Percentiles rank a stretch among this genome's conserved stretches.
These are phyloP conservation scores for Phytophthora sp. DNA, from an alignment of 352 stramenopile species.

Conservation along the genomic window DNA sequence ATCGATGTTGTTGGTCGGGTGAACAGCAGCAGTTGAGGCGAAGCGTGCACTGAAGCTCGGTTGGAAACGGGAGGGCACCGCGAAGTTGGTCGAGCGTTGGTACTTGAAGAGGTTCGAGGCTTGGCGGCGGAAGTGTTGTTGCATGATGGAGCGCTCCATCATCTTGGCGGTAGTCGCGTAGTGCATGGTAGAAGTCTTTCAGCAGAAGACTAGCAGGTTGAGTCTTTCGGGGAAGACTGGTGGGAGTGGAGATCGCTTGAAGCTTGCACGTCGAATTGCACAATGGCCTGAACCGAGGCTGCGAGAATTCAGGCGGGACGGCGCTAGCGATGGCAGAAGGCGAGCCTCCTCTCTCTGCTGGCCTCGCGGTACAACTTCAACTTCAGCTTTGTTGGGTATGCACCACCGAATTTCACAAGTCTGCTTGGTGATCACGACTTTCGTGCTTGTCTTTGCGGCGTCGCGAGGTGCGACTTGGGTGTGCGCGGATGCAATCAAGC, in stretches of 20 bases:
- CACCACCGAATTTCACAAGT: slow-evolving; percentile 14
- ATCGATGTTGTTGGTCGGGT: too few species aligned
- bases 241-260: neutral
- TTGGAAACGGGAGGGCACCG: neutral
- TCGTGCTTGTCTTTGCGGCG: neutral
- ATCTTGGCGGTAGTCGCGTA: slow-evolving; percentile 16
- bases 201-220: too few species aligned
- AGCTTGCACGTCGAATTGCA: slow-evolving; percentile 11
- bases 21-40: slow-evolving; percentile 5
- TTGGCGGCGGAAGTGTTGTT: neutral
- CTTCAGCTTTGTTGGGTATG: slow-evolving; percentile 14
- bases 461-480: slow-evolving; percentile 21
- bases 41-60: neutral
- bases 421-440: neutral
- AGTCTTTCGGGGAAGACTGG: neutral
- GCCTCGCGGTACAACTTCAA: slow-evolving; percentile 17
- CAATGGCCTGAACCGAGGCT: slow-evolving; percentile 8
- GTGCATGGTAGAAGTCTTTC: neutral
- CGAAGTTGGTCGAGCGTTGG: neutral
- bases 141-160: slow-evolving; percentile 11
- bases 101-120: slow-evolving; percentile 1
- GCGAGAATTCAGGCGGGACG: too few species aligned
- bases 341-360: too few species aligned
- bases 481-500: neutral
- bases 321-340: too few species aligned